Percentiles rank a stretch among this genome's conserved stretches.
Evolutionary conservation across 169 alveolate species (phyloP).

Genomic region (Plasmodium inui): DNA sequence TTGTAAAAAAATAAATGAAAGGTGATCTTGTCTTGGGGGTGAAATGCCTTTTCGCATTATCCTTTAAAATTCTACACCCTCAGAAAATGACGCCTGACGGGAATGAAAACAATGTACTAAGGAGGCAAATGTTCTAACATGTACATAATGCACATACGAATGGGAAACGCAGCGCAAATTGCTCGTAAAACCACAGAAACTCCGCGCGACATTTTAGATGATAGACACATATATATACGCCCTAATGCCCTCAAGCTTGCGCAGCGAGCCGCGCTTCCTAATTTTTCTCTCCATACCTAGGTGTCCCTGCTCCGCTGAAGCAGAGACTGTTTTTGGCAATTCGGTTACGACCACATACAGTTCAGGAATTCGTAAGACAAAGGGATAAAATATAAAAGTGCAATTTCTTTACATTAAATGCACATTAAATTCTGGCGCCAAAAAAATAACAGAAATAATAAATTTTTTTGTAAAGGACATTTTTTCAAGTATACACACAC

Average conservation of each 20-base stretch:
- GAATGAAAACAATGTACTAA: background rate
- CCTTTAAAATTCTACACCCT: background rate
- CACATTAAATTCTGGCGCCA: background rate
- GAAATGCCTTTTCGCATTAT: background rate
- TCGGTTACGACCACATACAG: background rate
- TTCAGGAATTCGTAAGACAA: slow-evolving; percentile 29
- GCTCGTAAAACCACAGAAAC: background rate
- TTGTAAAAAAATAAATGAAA: background rate
- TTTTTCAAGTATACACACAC: slow-evolving; percentile 36
- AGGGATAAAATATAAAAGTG: slow-evolving; percentile 9
- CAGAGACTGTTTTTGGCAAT: background rate
- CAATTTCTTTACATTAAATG: slow-evolving; percentile 27
- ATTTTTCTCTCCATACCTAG: background rate
- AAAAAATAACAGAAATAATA: slow-evolving; percentile 31
- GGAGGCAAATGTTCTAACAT: background rate
- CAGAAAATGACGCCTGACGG: background rate
- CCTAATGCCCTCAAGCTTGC: background rate
- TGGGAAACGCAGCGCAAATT: background rate
- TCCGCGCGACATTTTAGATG: background rate
- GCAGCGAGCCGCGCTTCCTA: background rate
- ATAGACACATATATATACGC: background rate
- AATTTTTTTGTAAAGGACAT: slow-evolving; percentile 15
- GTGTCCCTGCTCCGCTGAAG: background rate
- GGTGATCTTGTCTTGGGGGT: background rate
- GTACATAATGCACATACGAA: background rate